Percentiles rank a stretch among this genome's conserved stretches.
Evolutionary conservation across 495 filamentous ascomycete genomes (phyloP).

Genomic region (Podospora pseudoanserina): DNA sequence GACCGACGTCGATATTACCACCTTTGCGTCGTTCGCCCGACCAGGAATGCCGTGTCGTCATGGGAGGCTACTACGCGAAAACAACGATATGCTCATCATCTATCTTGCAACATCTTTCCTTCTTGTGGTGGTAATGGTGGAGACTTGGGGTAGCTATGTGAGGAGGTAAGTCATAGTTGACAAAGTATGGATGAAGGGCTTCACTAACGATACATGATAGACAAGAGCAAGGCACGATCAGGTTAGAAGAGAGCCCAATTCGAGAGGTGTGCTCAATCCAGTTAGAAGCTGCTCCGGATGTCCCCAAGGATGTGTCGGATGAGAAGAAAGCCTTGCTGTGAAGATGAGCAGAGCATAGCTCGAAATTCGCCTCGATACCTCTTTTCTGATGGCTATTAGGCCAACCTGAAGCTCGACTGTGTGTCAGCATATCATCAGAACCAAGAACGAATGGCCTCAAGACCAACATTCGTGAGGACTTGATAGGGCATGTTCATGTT

Average conservation of each 20-base stretch:
- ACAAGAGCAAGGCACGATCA: conserved; percentile 22
- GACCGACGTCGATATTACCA: conserved; percentile 3
- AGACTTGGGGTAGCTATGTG: conserved; percentile 29
- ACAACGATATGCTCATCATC: conserved; percentile 41
- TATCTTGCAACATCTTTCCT: conserved; percentile 34
- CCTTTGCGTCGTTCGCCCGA: conserved; percentile 1
- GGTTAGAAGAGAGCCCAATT: conserved; percentile 16
- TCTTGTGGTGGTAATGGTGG: conserved; percentile 33
- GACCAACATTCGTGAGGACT: not conserved
- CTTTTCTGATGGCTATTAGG: not conserved
- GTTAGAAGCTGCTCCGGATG: not conserved
- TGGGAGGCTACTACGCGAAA: conserved; percentile 24
- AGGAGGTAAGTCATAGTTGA: not conserved
- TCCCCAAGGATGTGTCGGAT: not conserved
- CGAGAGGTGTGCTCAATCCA: not conserved
- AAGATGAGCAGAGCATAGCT: not conserved
- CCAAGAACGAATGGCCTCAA: not conserved
- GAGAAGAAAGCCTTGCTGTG: not conserved
- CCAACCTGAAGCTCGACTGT: too few species aligned
- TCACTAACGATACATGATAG: not conserved
- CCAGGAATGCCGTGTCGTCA: conserved; percentile 17
- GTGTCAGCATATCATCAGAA: too few species aligned
- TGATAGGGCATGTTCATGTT: not conserved
- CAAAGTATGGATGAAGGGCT: not conserved
- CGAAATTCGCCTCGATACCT: not conserved